These are phyloP conservation scores for Phyllosticta capitalensis DNA, from an alignment of 2,329 filamentous ascomycete genomes.

Conservation along the genomic window DNA sequence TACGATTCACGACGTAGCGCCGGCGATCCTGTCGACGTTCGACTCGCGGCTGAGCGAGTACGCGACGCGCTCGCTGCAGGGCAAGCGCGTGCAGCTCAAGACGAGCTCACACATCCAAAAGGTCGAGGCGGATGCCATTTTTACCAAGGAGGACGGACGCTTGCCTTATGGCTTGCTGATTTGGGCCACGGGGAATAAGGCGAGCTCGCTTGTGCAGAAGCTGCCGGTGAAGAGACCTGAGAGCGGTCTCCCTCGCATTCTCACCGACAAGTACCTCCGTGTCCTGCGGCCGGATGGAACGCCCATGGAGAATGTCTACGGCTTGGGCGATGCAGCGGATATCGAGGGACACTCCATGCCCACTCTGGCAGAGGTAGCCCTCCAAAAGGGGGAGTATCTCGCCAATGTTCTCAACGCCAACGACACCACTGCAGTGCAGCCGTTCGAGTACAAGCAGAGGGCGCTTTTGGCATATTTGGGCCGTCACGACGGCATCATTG, in stretches of 20 bases:
- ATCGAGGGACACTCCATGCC: conserved; percentile 28
- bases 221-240: conserved; percentile 24
- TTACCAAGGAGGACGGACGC: conserved; percentile 28
- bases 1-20: conserved; percentile 37
- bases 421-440: conserved; percentile 35
- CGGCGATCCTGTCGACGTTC: conserved; percentile 32
- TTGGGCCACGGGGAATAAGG: conserved; percentile 32
- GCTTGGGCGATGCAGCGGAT: conserved; percentile 30
- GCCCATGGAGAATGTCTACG: conserved; percentile 19
- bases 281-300: conserved; percentile 22
- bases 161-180: conserved; percentile 30
- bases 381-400: conserved; percentile 32
- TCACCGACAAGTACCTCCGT: conserved; percentile 26
- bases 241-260: conserved; percentile 26
- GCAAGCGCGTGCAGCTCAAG: conserved; percentile 30
- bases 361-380: conserved; percentile 28
- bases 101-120: conserved; percentile 30
- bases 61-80: conserved; percentile 28
- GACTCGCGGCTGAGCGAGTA: conserved; percentile 35
- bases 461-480: conserved; percentile 35
- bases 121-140: conserved; percentile 26
- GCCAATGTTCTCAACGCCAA: conserved; percentile 26
- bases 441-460: conserved; percentile 32
- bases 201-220: conserved; percentile 24
- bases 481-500: conserved; percentile 33